Evolutionary conservation across 2,329 filamentous ascomycete species (phyloP), one percentile per base, ranked within the genome.

Genomic region (Samsoniella hepiali): DNA sequence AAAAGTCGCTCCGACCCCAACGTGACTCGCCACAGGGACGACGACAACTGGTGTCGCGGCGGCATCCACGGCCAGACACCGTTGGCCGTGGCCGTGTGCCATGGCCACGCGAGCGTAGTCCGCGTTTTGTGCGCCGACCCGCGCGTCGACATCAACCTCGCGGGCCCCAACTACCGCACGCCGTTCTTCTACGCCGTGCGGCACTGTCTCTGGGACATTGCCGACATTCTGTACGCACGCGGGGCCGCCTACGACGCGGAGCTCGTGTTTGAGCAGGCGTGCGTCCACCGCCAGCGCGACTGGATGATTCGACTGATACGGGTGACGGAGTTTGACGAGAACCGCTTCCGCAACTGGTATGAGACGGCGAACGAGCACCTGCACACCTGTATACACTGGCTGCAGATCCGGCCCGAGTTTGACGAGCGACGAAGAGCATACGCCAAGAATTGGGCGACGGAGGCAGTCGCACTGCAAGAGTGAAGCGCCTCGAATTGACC

Each of bases 1-100:
- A 56, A 44, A 15, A 56, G 54, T 8, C 38, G 54, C 4, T 56
- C 54, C 54, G 27, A 56, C 38, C 38, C 54, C 38, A 44, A 56
- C 38, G 17, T 56, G 6, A 17, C 44, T 7, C 27, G 15, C 15
- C 3, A 9, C 54, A 17, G 13, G 4, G 13, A 44, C 8, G 17
- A 44, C 38, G 53, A 55, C 34, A 42, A 8, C 36, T 13, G 36
- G 11, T 31, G 8, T 22, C 22, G 17, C 22, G 9, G 53, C 36
- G 54, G 27, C 38, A 57, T 22, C 17, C 36, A 32, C 15, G 27
- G 27, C 3, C 27, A 32, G 29, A 57, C 54, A 6, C 15, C 15
- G 6, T 38, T 45, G 5, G 8, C 31, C 27, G 17, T 31, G 1
- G 54, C 54, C 54, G 17, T 57, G 3, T n/a, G 38, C 9, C 15